Evolutionary conservation across 768 basidiomycete genomes (phyloP).

Genomic region (Leccinum boreale): DNA sequence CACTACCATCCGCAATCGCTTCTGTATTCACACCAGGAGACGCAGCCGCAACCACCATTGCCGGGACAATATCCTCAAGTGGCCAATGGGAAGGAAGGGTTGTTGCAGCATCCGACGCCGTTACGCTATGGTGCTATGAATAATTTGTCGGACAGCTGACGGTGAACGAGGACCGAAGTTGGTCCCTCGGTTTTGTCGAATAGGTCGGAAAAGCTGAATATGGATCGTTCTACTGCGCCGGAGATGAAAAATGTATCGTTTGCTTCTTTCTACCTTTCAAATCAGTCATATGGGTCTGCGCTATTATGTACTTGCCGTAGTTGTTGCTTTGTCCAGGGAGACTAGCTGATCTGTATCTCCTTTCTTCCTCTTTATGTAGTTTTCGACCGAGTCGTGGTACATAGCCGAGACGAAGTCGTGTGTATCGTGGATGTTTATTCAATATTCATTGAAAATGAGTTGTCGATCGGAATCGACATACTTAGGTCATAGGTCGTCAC

Average conservation of each 20-base stretch:
- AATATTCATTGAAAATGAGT: not conserved
- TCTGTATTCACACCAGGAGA: not conserved
- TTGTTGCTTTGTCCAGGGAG: not conserved
- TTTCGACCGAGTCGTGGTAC: not conserved
- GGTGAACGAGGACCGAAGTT: not conserved
- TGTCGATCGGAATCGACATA: not conserved
- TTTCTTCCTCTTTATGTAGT: not conserved
- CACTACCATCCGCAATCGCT: conserved; percentile 1
- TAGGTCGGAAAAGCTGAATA: not conserved
- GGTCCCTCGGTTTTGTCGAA: not conserved
- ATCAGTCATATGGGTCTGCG: not conserved
- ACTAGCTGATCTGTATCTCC: not conserved
- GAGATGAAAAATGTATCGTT: not conserved
- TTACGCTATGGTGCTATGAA: conserved; percentile 18
- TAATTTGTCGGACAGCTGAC: conserved; percentile 13
- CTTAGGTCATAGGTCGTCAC: too few relatives aligned
- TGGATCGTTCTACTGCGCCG: not conserved
- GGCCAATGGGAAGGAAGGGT: conserved; percentile 1
- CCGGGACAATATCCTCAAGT: not conserved
- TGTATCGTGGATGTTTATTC: not conserved
- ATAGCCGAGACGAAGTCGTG: not conserved
- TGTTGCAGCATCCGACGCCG: conserved; percentile 8
- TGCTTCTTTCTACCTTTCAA: not conserved
- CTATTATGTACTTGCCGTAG: not conserved
- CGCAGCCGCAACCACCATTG: not conserved